These are phyloP conservation scores for Oryza meridionalis DNA, from an alignment of 176 grass and related monocot species.

Conservation along the genomic window DNA sequence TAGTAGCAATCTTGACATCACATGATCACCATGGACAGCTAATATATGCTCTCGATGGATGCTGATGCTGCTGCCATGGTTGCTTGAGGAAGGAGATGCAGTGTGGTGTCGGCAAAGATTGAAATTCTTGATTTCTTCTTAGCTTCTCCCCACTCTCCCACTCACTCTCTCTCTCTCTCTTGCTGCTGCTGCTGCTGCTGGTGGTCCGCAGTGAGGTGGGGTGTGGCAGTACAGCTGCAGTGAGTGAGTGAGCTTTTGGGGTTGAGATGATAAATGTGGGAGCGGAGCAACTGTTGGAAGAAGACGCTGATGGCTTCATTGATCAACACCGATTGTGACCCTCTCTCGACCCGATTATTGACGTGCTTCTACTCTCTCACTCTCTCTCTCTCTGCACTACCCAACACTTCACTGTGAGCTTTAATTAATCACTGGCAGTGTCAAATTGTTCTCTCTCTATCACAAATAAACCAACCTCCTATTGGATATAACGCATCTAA, in stretches of 20 bases:
- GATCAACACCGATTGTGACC: constrained; percentile 7
- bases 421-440: background rate
- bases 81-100: constrained; percentile 47
- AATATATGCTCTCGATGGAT: constrained; percentile 9
- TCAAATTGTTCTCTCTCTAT: too few relatives aligned
- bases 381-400: background rate
- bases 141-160: background rate
- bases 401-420: background rate
- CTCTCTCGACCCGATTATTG: too few relatives aligned
- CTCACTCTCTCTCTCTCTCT: background rate
- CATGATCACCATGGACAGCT: constrained; percentile 38
- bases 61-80: constrained; percentile 24
- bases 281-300: background rate
- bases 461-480: too few relatives aligned
- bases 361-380: too few relatives aligned
- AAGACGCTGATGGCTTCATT: constrained; percentile 11
- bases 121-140: constrained; percentile 17
- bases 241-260: background rate
- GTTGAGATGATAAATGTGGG: constrained; percentile 30
- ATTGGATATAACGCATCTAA: too few relatives aligned
- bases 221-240: background rate
- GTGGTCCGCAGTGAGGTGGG: constrained; percentile 13
- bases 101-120: constrained; percentile 58
- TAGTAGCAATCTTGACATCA: background rate
- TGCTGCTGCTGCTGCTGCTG: background rate